These are phyloP conservation scores for Alternaria ventricosa DNA, from an alignment of 2,329 filamentous ascomycete genomes.

Conservation along the genomic window DNA sequence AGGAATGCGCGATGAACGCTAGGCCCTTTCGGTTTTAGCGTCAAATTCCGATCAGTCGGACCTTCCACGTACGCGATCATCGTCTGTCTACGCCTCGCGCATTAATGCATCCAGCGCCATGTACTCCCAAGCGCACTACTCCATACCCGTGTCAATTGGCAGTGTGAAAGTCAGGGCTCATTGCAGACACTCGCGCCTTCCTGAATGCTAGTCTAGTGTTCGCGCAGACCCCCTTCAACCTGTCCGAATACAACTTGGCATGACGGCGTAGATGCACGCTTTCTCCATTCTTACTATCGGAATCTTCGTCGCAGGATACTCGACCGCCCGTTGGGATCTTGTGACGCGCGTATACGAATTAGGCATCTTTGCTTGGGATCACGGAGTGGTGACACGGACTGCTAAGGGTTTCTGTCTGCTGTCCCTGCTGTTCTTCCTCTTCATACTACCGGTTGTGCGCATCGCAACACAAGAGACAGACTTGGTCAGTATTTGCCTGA, in stretches of 20 bases:
- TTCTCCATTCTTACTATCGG: conserved; percentile 94
- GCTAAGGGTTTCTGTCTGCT: conserved; percentile 84
- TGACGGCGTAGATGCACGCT: conserved; percentile 79
- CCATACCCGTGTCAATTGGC: conserved; percentile 4
- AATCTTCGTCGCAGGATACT: conserved; percentile 99
- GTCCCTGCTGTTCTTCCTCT: conserved; percentile 81
- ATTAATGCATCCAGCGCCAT: conserved; percentile 20
- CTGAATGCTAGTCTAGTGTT: background rate
- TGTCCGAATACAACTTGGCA: conserved; percentile 23
- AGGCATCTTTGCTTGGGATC: conserved; percentile 95
- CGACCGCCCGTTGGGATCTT: conserved; percentile 98
- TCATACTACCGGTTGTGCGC: conserved; percentile 83
- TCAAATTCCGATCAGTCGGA: background rate
- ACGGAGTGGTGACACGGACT: conserved; percentile 91
- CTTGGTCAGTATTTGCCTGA: conserved; percentile 65
- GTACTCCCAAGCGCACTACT: conserved; percentile 16
- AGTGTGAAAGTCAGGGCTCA: background rate
- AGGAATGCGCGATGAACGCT: conserved; percentile 6
- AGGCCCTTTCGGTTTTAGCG: conserved; percentile 8
- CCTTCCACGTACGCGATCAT: conserved; percentile 16
- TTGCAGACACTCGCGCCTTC: background rate
- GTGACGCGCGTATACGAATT: conserved; percentile 97
- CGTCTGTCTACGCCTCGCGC: conserved; percentile 4
- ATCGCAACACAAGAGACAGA: conserved; percentile 81
- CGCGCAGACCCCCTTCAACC: background rate